Evolutionary conservation across 2,329 filamentous ascomycete species (phyloP), one percentile per base, ranked within the genome.

Genomic region (Clonostachys rhizophaga): DNA sequence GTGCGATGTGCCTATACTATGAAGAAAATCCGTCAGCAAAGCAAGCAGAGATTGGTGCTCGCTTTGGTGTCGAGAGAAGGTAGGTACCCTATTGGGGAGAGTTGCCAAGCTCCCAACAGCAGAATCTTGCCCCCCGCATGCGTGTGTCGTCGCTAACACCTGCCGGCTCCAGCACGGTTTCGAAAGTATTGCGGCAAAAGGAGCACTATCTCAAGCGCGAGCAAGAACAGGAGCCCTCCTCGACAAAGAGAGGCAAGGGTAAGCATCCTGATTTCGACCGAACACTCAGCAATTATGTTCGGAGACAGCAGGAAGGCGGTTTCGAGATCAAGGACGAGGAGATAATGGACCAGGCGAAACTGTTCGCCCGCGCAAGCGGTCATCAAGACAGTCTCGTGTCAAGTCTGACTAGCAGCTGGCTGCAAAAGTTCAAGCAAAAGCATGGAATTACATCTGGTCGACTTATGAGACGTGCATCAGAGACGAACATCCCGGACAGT

Each of bases 11-110:
- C 66, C 81, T 90, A 61, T 96, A 92, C 66, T 88, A 92, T 57
- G 87, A 94, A 62, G 87, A 95, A 52, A 86, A 97, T 62, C 94
- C 92, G 18, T 86, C 83, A 43, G 85, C 90, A 42, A 96, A 96
- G 69, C 94, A 99, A 71, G 94, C 91, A 16, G 92, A 97, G 61
- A 99, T 99, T 68, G 94, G 94, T 69, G 87, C 86, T 49, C 84
- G 91, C 63, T 99, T 99, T 69, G 92, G 91, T 35, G 94, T 99
- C 45, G 94, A 99, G 71, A 77, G 94, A 86, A 97, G 94, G 94
- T 97, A 84, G 65, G 12, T 20, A 16, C 9, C 12, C 40, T 24
- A 9, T 30, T 30, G 24, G 24, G 24, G 24, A 10, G 24, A 30
- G 24, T 30, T 30, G 24, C 24, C 24, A 30, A 30, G 24, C 24